A percentile compares a stretch with the other conserved stretches of the same genome.
phyloP scores from a whole-genome alignment of 1,284 basidiomycete species.

The Cryptococcus sp. region DNA sequence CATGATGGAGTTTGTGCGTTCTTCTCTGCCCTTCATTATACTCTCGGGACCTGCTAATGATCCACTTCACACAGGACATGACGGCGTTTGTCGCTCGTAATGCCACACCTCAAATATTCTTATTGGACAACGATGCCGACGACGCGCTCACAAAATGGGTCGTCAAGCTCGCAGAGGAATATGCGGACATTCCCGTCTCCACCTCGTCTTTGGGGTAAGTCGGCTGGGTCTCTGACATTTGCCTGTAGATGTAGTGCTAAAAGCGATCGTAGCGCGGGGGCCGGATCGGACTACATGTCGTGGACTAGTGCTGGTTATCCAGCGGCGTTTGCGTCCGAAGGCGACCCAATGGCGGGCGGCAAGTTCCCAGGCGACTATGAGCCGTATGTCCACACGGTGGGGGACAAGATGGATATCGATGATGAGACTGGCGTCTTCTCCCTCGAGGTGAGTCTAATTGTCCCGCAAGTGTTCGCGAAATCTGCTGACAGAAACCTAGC shows the following conservation, averaged over 20 bases:
- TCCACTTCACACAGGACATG: conserved; percentile 21
- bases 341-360: conserved; percentile 15
- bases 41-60: background rate
- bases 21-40: background rate
- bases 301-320: conserved; percentile 27
- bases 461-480: background rate
- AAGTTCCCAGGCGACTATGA: conserved; percentile 26
- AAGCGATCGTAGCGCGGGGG: conserved; percentile 1
- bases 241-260: background rate
- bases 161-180: conserved; percentile 23
- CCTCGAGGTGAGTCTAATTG: conserved; percentile 19
- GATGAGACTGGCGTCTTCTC: conserved; percentile 27
- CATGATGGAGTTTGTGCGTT: conserved; percentile 34
- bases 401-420: conserved; percentile 36
- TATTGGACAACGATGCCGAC: conserved; percentile 26
- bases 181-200: conserved; percentile 17
- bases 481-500: conserved; percentile 8
- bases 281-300: conserved; percentile 34
- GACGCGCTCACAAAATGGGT: conserved; percentile 27
- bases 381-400: conserved; percentile 26
- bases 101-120: conserved; percentile 17
- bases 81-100: conserved; percentile 26
- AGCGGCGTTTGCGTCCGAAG: conserved; percentile 28
- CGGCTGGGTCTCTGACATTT: no score
- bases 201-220: conserved; percentile 19